A percentile compares a stretch with the other conserved stretches of the same genome.
Conservation (phyloP, 2,329 filamentous ascomycete genomes). For the Cytospora leucostoma region DNA sequence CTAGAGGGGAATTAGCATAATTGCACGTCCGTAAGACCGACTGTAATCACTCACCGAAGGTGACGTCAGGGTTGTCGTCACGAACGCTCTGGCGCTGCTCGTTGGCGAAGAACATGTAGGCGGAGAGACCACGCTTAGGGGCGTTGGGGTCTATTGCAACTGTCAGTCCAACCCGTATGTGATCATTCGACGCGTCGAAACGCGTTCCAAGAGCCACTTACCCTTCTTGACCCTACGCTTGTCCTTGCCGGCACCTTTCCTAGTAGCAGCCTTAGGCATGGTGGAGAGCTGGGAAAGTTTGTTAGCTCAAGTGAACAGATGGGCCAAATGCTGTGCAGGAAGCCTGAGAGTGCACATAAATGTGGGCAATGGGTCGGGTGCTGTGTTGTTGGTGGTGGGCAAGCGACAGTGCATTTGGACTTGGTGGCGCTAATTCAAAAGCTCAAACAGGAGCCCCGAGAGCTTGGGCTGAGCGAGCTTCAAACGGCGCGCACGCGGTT, state of each 20-base stretch:
- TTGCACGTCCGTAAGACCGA: background rate
- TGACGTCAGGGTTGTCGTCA: slow-evolving; percentile 96
- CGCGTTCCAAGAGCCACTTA: slow-evolving; percentile 38
- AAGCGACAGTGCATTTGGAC: background rate
- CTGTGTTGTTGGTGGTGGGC: background rate
- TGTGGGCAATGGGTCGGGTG: background rate
- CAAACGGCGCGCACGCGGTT: slow-evolving; percentile 12
- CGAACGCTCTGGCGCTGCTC: slow-evolving; percentile 98
- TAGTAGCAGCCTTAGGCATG: slow-evolving; percentile 62
- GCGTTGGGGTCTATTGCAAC: slow-evolving; percentile 79
- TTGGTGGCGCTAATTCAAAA: slow-evolving; percentile 13
- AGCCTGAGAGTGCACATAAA: background rate
- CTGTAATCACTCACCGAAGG: slow-evolving; percentile 68
- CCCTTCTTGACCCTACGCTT: slow-evolving; percentile 63
- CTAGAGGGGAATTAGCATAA: slow-evolving; percentile 44
- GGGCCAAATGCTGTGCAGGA: slow-evolving; percentile 2
- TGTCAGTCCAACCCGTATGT: slow-evolving; percentile 15
- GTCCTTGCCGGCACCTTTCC: slow-evolving; percentile 54
- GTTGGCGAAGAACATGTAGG: slow-evolving; percentile 99
- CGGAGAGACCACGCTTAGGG: slow-evolving; percentile 97
- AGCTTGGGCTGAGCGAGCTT: slow-evolving; percentile 13
- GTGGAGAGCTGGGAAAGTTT: slow-evolving; percentile 39
- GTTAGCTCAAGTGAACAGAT: slow-evolving; percentile 33
- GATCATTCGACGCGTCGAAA: background rate
- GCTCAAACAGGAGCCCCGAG: slow-evolving; percentile 7